phyloP scores from a whole-genome alignment of 495 filamentous ascomycete species.

The Jackrogersella multiformis region DNA sequence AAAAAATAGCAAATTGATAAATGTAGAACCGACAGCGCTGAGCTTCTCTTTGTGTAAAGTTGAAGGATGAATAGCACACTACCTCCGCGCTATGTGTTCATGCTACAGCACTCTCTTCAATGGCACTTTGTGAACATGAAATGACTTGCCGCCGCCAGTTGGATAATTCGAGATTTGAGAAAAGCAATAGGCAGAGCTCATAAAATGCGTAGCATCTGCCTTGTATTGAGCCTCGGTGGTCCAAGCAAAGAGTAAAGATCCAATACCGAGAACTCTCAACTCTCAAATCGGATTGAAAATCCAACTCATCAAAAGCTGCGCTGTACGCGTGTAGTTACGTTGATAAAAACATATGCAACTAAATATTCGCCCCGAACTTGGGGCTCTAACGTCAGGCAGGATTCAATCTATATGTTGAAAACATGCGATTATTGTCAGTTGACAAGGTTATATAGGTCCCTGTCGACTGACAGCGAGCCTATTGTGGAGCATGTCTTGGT shows the following conservation, averaged over 20 bases:
- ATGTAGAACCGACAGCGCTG: conserved; percentile 7
- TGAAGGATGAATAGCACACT: conserved; percentile 13
- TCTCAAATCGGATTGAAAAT: background rate
- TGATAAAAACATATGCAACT: conserved; percentile 9
- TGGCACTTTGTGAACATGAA: conserved; percentile 3
- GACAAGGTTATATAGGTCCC: background rate
- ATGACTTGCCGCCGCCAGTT: conserved; percentile 1
- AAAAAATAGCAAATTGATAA: conserved; percentile 8
- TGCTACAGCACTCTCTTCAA: background rate
- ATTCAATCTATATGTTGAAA: background rate
- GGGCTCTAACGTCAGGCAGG: background rate
- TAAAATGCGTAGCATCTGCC: background rate
- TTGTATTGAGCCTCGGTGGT: conserved; percentile 3
- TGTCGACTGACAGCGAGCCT: background rate
- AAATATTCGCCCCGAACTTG: background rate
- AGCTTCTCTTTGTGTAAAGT: conserved; percentile 9
- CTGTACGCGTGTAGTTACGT: background rate
- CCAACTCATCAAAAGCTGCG: background rate
- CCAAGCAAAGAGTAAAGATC: background rate
- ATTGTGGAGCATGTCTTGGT: conserved; percentile 31
- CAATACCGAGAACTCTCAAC: background rate
- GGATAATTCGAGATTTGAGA: background rate
- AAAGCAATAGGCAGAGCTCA: background rate
- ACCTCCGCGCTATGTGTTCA: conserved; percentile 8
- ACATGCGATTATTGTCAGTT: background rate